phyloP scores from a whole-genome alignment of 768 basidiomycete genomes.

The Boletus huronensis region DNA sequence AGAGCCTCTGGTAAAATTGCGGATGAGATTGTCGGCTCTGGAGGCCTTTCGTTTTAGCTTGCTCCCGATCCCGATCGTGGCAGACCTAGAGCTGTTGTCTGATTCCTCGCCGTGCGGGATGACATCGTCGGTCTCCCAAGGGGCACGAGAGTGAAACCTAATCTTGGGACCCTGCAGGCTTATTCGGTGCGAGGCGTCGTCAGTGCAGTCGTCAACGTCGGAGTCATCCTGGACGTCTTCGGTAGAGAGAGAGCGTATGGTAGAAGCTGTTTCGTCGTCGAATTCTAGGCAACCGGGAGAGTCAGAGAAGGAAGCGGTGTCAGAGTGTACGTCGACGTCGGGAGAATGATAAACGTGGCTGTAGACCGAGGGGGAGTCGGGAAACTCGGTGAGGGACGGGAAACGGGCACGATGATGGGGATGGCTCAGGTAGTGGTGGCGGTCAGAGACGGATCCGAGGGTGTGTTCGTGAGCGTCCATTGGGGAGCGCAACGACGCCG shows the following conservation, averaged over 20 bases:
- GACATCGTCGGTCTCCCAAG: slow-evolving; percentile 70
- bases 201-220: slow-evolving; percentile 37
- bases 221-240: slow-evolving; percentile 34
- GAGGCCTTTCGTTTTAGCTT: slow-evolving; percentile 29
- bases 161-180: slow-evolving; percentile 81
- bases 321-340: slow-evolving; percentile 30
- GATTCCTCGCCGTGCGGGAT: slow-evolving; percentile 44
- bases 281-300: slow-evolving; percentile 52
- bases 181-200: slow-evolving; percentile 49
- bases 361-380: slow-evolving; percentile 71
- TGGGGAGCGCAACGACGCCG: slow-evolving; percentile 38
- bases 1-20: slow-evolving; percentile 43
- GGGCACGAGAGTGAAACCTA: slow-evolving; percentile 76
- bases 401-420: slow-evolving; percentile 40
- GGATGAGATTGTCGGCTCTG: slow-evolving; percentile 39
- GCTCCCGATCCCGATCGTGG: slow-evolving; percentile 27
- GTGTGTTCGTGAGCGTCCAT: slow-evolving; percentile 36
- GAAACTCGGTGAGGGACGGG: slow-evolving; percentile 53
- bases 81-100: slow-evolving; percentile 35
- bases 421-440: slow-evolving; percentile 41
- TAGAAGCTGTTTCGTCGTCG: slow-evolving; percentile 45
- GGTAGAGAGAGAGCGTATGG: slow-evolving; percentile 26
- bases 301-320: slow-evolving; percentile 36
- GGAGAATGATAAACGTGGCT: slow-evolving; percentile 60
- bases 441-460: slow-evolving; percentile 40